Conservation (phyloP, 1,139 yeast species). For the Blastobotrys proliferans region DNA sequence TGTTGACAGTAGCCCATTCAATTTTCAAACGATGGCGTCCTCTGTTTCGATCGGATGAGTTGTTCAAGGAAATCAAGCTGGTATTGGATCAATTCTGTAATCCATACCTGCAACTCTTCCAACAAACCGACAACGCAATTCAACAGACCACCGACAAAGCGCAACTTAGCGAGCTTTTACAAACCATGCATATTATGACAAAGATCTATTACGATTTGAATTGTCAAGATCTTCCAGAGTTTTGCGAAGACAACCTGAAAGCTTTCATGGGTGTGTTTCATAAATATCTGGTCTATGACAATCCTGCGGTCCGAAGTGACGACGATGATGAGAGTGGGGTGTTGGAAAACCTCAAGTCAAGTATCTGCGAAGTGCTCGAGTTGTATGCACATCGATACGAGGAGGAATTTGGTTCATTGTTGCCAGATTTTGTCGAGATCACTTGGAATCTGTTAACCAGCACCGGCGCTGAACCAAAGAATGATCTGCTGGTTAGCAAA, state of each 20-base stretch:
- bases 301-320: constrained; percentile 48
- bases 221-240: constrained; percentile 97
- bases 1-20: constrained; percentile 87
- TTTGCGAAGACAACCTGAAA: constrained; percentile 85
- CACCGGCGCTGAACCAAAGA: constrained; percentile 67
- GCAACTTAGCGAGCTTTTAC: constrained; percentile 55
- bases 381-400: constrained; percentile 88
- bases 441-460: constrained; percentile 75
- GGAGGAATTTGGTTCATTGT: constrained; percentile 76
- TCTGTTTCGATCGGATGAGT: constrained; percentile 81
- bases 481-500: constrained; percentile 79
- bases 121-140: constrained; percentile 63
- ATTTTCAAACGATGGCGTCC: constrained; percentile 98
- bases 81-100: constrained; percentile 82
- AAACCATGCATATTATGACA: constrained; percentile 63
- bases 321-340: constrained; percentile 73
- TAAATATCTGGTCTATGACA: constrained; percentile 64
- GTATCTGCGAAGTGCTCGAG: constrained; percentile 80
- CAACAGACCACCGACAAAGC: constrained; percentile 44
- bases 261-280: constrained; percentile 78
- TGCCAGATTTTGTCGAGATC: constrained; percentile 73
- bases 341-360: constrained; percentile 70
- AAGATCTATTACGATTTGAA: constrained; percentile 90
- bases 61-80: constrained; percentile 79
- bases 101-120: constrained; percentile 69